Conservation (phyloP, 2,329 filamentous ascomycete species). For the Calonectria multiphialidica region DNA sequence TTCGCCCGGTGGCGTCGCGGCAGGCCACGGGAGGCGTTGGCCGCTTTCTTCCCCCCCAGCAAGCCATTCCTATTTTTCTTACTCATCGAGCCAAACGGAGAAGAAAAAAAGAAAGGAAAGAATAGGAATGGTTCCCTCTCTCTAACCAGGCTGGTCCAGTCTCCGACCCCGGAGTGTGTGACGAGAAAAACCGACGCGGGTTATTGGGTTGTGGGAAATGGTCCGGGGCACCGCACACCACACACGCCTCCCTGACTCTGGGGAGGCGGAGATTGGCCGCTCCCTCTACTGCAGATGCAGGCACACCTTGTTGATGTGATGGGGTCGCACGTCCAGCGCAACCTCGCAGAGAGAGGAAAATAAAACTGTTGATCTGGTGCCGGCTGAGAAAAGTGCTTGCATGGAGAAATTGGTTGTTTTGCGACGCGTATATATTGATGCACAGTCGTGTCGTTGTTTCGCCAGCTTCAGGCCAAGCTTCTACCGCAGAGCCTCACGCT, state of each 20-base stretch:
- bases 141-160: neutral
- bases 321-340: neutral
- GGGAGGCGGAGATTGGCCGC: constrained; percentile 19
- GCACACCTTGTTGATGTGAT: neutral
- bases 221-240: constrained; percentile 16
- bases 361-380: neutral
- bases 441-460: constrained; percentile 1
- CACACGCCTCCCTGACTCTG: constrained; percentile 6
- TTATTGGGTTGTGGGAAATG: neutral
- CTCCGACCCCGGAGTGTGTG: neutral
- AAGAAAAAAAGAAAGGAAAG: no score
- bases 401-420: neutral
- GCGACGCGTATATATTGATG: neutral
- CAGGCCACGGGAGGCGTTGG: neutral
- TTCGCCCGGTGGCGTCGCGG: constrained; percentile 5
- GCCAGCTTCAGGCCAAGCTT: constrained; percentile 7
- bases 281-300: neutral
- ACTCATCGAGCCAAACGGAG: neutral
- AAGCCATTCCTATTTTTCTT: neutral
- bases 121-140: neutral
- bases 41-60: neutral
- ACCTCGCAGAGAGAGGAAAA: neutral
- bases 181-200: neutral
- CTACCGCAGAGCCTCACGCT: constrained; percentile 34
- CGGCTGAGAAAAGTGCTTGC: neutral